These are phyloP conservation scores for Globisporangium perplexum DNA, from an alignment of 352 stramenopile species.

Conservation along the genomic window DNA sequence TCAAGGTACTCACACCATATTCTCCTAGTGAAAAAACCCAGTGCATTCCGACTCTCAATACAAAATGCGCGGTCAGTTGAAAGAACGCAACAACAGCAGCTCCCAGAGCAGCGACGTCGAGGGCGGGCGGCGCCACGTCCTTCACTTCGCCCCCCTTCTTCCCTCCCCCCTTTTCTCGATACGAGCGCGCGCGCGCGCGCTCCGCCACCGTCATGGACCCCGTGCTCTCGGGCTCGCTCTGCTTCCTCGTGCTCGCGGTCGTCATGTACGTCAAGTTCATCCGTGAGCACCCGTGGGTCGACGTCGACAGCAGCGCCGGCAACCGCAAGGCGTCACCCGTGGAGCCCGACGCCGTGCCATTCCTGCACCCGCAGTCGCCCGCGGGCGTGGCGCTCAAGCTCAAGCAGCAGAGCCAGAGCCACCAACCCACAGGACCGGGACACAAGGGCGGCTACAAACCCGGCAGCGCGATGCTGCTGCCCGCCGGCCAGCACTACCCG, in stretches of 20 bases:
- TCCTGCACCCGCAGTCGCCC: conserved; percentile 56
- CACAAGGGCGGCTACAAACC: conserved; percentile 31
- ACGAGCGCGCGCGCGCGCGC: not conserved
- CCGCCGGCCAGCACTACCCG: conserved; percentile 18
- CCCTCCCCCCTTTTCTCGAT: not conserved
- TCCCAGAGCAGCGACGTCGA: not conserved
- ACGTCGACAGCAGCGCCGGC: conserved; percentile 24
- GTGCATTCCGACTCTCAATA: too few species aligned
- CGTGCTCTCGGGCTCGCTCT: conserved; percentile 82
- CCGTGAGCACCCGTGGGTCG: conserved; percentile 56
- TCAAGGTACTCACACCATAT: too few species aligned
- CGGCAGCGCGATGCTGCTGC: conserved; percentile 2
- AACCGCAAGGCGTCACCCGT: conserved; percentile 62
- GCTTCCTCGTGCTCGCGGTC: conserved; percentile 81
- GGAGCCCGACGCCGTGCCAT: conserved; percentile 63
- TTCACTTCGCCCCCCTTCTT: not conserved
- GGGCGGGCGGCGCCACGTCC: not conserved
- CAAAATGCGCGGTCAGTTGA: not conserved
- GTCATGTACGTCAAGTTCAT: conserved; percentile 89
- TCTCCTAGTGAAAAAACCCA: too few species aligned
- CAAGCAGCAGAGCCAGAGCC: conserved; percentile 28
- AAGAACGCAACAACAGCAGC: not conserved
- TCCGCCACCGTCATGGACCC: conserved; percentile 46
- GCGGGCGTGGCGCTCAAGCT: conserved; percentile 35
- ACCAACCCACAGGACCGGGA: conserved; percentile 22